Conservation (phyloP, 23 red algal species). For the Porphyridium purpureum region DNA sequence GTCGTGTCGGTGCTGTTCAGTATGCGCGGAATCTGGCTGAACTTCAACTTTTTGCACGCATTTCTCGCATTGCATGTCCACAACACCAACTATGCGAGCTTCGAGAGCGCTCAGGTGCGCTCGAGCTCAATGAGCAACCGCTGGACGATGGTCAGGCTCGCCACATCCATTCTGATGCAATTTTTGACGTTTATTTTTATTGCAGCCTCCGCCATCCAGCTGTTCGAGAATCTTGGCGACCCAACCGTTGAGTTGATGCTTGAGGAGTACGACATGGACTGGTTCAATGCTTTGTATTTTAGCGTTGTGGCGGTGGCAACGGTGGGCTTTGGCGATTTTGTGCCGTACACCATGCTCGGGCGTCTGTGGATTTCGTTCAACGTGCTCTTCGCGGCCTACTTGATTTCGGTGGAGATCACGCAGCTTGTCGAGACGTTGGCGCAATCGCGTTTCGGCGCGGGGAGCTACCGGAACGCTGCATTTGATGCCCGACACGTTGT, state of each 20-base stretch:
- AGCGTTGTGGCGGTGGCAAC: constrained; percentile 55
- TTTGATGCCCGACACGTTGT: too few relatives aligned
- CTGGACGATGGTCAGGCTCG: constrained; percentile 15
- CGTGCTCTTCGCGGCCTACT: constrained; percentile 51
- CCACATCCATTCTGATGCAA: constrained; percentile 15
- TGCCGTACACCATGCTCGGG: constrained; percentile 46
- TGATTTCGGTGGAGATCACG: constrained; percentile 25
- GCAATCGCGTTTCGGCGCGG: constrained; percentile 20
- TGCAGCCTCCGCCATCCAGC: constrained; percentile 38
- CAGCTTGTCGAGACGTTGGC: constrained; percentile 42
- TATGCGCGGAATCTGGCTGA: constrained; percentile 16
- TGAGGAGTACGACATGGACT: constrained; percentile 39
- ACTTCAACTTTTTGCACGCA: constrained; percentile 66
- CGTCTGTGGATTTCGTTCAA: constrained; percentile 55
- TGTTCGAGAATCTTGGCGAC: constrained; percentile 41
- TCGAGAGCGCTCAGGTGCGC: background rate
- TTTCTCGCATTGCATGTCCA: constrained; percentile 30
- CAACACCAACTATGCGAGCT: constrained; percentile 37
- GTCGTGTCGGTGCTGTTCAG: constrained; percentile 31
- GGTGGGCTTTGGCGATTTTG: constrained; percentile 67
- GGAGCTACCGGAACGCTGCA: too few relatives aligned
- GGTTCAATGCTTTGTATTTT: constrained; percentile 59
- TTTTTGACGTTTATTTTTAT: constrained; percentile 62
- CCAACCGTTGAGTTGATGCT: constrained; percentile 21
- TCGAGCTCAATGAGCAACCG: constrained; percentile 24